Percentiles rank a stretch among this genome's conserved stretches.
phyloP scores from a whole-genome alignment of 257 asterid genomes.

The Forsythia suspensa region DNA sequence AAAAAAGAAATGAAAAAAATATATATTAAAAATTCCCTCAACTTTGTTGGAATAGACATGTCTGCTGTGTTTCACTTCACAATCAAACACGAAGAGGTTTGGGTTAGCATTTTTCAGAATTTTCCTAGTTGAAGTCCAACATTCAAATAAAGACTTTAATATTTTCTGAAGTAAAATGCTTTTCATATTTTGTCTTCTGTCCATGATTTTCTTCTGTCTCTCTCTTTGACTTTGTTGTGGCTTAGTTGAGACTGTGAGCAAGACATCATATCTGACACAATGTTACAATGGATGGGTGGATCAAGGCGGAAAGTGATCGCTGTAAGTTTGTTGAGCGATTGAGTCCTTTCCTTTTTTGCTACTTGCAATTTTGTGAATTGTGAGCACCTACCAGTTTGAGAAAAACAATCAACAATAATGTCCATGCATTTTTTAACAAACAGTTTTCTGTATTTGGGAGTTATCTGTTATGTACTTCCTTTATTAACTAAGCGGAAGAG shows the following conservation, averaged over 20 bases:
- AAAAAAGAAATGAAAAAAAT: neutral
- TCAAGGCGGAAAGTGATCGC: slow-evolving; percentile 76
- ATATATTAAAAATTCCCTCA: neutral
- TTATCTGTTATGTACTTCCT: neutral
- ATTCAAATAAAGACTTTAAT: too few species aligned
- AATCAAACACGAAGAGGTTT: neutral
- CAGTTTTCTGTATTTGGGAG: neutral
- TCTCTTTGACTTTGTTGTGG: slow-evolving; percentile 17
- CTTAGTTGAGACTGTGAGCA: slow-evolving; percentile 17
- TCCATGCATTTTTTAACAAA: neutral
- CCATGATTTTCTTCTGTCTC: slow-evolving; percentile 4
- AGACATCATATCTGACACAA: slow-evolving; percentile 24
- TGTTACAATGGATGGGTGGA: slow-evolving; percentile 99
- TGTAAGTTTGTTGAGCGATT: slow-evolving; percentile 44
- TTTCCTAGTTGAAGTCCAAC: too few species aligned
- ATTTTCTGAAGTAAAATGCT: neutral
- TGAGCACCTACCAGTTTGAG: slow-evolving; percentile 11
- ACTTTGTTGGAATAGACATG: slow-evolving; percentile 3
- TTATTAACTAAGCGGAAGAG: slow-evolving; percentile 6
- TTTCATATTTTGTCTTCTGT: neutral
- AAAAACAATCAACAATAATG: neutral
- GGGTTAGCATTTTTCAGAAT: too few species aligned
- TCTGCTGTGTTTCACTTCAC: neutral
- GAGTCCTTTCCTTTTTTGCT: slow-evolving; percentile 10
- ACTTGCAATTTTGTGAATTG: neutral